A percentile compares a stretch with the other conserved stretches of the same genome.
phyloP scores from a whole-genome alignment of 1,284 basidiomycete genomes.

The Microstroma glucosiphilum region DNA sequence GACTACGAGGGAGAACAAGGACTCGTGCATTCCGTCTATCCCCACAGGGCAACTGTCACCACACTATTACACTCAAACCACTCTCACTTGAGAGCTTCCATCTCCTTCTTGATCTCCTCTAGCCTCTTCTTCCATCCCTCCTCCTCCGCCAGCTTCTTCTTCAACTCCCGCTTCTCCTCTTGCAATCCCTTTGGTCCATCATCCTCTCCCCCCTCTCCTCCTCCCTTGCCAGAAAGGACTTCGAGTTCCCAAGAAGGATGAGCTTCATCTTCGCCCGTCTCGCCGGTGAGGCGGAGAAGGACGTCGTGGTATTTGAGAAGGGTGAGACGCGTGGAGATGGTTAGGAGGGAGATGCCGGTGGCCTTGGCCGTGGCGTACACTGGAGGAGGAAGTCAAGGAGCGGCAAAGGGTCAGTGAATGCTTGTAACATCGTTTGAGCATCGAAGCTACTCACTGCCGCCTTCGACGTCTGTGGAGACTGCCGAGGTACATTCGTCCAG shows the following conservation, averaged over 20 bases:
- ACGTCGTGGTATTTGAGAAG: constrained; percentile 66
- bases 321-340: constrained; percentile 64
- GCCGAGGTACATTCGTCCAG: constrained; percentile 83
- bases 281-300: constrained; percentile 65
- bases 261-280: constrained; percentile 26
- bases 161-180: constrained; percentile 45
- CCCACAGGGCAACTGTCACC: too few relatives aligned
- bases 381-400: constrained; percentile 55
- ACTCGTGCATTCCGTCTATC: too few relatives aligned
- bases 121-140: constrained; percentile 46
- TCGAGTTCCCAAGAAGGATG: constrained; percentile 3
- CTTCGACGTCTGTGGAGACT: constrained; percentile 66
- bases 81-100: constrained; percentile 13
- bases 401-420: constrained; percentile 61
- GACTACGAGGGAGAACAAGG: too few relatives aligned
- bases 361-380: constrained; percentile 93
- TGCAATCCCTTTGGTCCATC: constrained; percentile 45
- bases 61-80: too few relatives aligned
- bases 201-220: constrained; percentile 2
- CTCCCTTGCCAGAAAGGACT: constrained; percentile 9
- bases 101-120: constrained; percentile 39
- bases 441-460: constrained; percentile 7
- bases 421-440: background rate
- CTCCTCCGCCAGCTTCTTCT: constrained; percentile 45
- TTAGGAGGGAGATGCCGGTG: constrained; percentile 82